Base-by-base conservation (phyloP, 2,329 filamentous ascomycete species). In the Trichoderma arundinaceum region DNA sequence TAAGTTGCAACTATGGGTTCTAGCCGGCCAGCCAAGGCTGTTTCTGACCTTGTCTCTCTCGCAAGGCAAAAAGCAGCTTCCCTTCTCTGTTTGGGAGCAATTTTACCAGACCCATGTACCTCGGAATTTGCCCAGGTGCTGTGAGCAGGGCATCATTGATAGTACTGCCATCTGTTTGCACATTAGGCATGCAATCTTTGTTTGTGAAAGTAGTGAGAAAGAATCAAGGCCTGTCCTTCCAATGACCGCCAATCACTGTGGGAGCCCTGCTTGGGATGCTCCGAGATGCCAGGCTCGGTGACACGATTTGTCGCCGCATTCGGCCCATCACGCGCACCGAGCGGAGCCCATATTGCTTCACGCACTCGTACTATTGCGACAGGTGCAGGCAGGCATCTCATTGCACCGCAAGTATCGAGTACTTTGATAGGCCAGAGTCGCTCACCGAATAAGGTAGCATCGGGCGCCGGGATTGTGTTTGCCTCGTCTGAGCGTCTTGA, bases 221-320 rank as follows among this genome's bases (percentile, higher is more conserved):
- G 33, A 33, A 22, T 15, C n/a, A 8, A 44, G 44, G 35, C 22
- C 17, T 51, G 46, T 61, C 46, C 58, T 17, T 61, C 58, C 46
- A 19, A 33, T 10, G 22, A 43, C 48, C 35, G 15, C 48, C 38
- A 52, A 61, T 51, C 44, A 38, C 35, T 32, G 22, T 12, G 15
- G n/a, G 19, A 28, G 28, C 13, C 35, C 17, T 52, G 49, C 4
- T 35, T 35, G 39, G 56, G 59, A 54, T 33, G 17, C 48, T 38
- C 28, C 28, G 59, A 63, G 38, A 35, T 43, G 22, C 59, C 41
- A 41, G 49, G 28, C 59, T 33, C 17, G 49, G 59, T 46, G 59
- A 46, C 59, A 63, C 49, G 49, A 63, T 54, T 19, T 44, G 49
- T 54, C 46, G 39, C 59, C 59, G 49, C 59, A 63, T 63, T 63